Conservation (phyloP, 257 asterid genomes). For the Verbena officinalis region DNA sequence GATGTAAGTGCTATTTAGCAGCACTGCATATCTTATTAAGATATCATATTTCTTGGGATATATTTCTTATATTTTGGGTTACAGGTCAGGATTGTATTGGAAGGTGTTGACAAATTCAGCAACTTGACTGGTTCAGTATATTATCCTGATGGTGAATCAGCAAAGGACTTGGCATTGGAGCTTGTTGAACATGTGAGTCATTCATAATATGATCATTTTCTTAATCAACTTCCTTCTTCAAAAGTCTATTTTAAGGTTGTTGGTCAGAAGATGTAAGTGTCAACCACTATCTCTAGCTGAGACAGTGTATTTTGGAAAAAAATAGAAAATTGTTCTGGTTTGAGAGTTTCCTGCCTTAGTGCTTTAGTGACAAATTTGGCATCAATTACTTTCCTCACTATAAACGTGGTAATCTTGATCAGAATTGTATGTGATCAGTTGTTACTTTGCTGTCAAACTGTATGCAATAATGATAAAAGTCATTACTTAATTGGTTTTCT, state of each 20-base stretch:
- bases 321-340: neutral
- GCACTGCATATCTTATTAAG: neutral
- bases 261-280: neutral
- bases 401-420: no score
- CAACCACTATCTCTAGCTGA: neutral
- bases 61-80: slow-evolving; percentile 26
- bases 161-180: slow-evolving; percentile 88
- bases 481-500: no score
- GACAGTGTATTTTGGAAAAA: neutral
- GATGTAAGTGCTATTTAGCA: slow-evolving; percentile 56
- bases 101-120: slow-evolving; percentile 93
- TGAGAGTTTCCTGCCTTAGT: slow-evolving; percentile 1
- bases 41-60: slow-evolving; percentile 14
- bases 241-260: neutral
- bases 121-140: slow-evolving; percentile 86
- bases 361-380: no score
- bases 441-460: no score
- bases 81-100: slow-evolving; percentile 94
- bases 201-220: neutral
- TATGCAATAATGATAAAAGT: no score
- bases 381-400: no score
- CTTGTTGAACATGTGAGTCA: slow-evolving; percentile 81
- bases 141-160: slow-evolving; percentile 89
- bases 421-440: no score
- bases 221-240: neutral